These are phyloP conservation scores for Aeschynomene evenia DNA, from an alignment of 306 rosid genomes.

Conservation along the genomic window DNA sequence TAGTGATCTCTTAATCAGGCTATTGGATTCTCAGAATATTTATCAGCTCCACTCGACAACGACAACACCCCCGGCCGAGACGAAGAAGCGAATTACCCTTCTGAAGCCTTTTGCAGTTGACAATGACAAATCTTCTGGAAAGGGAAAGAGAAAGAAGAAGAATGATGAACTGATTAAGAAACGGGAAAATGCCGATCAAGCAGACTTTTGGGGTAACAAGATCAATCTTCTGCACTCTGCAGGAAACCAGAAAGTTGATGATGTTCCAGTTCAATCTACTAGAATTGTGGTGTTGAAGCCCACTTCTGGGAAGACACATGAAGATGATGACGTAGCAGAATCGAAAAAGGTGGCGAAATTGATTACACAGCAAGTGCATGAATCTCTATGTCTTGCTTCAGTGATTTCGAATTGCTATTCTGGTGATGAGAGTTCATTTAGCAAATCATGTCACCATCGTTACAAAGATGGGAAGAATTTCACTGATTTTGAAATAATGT, in stretches of 20 bases:
- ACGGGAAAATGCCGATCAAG: conserved; percentile 42
- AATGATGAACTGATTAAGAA: conserved; percentile 48
- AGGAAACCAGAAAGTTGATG: conserved; percentile 45
- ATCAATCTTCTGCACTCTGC: conserved; percentile 39
- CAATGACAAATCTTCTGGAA: conserved; percentile 37
- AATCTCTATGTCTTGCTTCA: conserved; percentile 56
- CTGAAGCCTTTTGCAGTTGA: conserved; percentile 75
- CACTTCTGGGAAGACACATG: conserved; percentile 59
- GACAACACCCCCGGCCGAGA: conserved; percentile 50
- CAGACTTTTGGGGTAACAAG: conserved; percentile 42
- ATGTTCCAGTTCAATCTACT: conserved; percentile 63
- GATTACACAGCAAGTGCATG: conserved; percentile 46
- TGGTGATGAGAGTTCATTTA: conserved; percentile 80
- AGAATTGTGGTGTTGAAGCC: conserved; percentile 91
- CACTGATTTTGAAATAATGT: conserved; percentile 67
- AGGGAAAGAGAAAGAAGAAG: conserved; percentile 53
- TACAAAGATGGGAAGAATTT: conserved; percentile 52
- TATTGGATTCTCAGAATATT: conserved; percentile 64
- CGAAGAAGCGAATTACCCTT: conserved; percentile 70
- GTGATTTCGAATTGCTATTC: conserved; percentile 74
- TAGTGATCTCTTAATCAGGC: conserved; percentile 62
- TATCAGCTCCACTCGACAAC: conserved; percentile 53
- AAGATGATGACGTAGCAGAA: conserved; percentile 48
- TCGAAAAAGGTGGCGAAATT: conserved; percentile 54
- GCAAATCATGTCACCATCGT: conserved; percentile 67